Conservation (phyloP, 768 basidiomycete species). For the Galerina marginata region DNA sequence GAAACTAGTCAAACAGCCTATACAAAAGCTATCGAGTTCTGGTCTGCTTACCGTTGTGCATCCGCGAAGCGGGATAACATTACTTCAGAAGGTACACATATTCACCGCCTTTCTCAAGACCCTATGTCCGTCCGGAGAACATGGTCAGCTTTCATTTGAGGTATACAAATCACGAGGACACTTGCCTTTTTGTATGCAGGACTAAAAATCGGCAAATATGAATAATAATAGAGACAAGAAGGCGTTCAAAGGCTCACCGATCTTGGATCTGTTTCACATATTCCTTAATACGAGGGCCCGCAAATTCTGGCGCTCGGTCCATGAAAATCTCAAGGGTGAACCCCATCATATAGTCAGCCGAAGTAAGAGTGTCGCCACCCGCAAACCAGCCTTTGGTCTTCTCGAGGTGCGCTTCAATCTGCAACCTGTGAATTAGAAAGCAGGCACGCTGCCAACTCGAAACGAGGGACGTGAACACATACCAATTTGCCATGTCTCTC, state of each 20-base stretch:
- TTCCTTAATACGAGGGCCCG: constrained; percentile 24
- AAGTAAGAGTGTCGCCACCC: constrained; percentile 16
- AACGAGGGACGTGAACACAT: not conserved
- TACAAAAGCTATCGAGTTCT: too few relatives aligned
- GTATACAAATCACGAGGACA: not conserved
- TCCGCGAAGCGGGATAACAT: not conserved
- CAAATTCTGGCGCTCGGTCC: constrained; percentile 15
- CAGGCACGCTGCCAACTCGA: not conserved
- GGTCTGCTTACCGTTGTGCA: not conserved
- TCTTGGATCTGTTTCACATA: constrained; percentile 27
- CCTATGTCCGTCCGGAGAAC: constrained; percentile 17
- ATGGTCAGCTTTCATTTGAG: too few relatives aligned
- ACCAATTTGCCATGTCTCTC: constrained; percentile 33
- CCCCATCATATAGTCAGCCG: constrained; percentile 33
- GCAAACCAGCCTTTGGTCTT: constrained; percentile 18
- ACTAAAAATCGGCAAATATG: not conserved
- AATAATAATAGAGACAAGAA: not conserved
- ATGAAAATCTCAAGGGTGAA: constrained; percentile 29
- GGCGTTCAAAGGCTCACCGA: constrained; percentile 16
- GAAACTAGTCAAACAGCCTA: too few relatives aligned
- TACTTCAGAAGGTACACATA: constrained; percentile 27
- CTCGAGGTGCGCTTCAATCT: constrained; percentile 25
- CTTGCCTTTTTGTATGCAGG: constrained; percentile 19
- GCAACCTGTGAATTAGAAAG: not conserved
- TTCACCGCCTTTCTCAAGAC: constrained; percentile 37